A percentile compares a stretch with the other conserved stretches of the same genome.
These are phyloP conservation scores for Umbelopsis sp. DNA, from an alignment of 192 early-diverging fungal species.

Conservation along the genomic window DNA sequence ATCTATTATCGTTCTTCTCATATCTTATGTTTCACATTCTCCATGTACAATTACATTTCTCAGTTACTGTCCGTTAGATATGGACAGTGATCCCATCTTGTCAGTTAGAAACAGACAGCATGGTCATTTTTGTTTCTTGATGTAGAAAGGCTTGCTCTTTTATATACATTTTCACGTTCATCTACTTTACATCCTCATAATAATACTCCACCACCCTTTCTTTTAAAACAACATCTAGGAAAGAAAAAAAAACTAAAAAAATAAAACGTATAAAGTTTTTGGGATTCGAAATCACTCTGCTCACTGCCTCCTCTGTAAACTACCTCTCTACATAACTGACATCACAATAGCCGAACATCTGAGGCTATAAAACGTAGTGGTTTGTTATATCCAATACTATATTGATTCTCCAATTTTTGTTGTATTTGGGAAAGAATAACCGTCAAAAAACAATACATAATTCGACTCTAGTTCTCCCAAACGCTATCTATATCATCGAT, in stretches of 20 bases:
- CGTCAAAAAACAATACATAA: background rate
- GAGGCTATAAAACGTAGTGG: background rate
- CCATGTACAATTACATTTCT: background rate
- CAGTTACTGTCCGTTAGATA: background rate
- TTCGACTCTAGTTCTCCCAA: slow-evolving; percentile 12
- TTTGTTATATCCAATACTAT: background rate
- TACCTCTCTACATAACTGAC: no score
- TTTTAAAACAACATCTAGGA: no score
- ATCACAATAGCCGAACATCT: no score
- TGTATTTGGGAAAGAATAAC: slow-evolving; percentile 1
- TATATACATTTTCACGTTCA: background rate
- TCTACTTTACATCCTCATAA: background rate
- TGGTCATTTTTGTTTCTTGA: background rate
- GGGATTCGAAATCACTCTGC: no score
- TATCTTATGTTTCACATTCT: background rate
- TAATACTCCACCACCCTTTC: no score
- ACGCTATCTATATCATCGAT: slow-evolving; percentile 21
- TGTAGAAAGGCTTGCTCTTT: slow-evolving; percentile 16
- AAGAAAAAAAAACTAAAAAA: no score
- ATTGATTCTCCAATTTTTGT: background rate
- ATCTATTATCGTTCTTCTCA: background rate
- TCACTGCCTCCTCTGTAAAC: no score
- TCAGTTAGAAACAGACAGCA: slow-evolving; percentile 10
- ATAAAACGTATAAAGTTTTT: no score
- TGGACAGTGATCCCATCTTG: background rate